phyloP scores from a whole-genome alignment of 768 basidiomycete species.

The Lactarius trivialis region DNA sequence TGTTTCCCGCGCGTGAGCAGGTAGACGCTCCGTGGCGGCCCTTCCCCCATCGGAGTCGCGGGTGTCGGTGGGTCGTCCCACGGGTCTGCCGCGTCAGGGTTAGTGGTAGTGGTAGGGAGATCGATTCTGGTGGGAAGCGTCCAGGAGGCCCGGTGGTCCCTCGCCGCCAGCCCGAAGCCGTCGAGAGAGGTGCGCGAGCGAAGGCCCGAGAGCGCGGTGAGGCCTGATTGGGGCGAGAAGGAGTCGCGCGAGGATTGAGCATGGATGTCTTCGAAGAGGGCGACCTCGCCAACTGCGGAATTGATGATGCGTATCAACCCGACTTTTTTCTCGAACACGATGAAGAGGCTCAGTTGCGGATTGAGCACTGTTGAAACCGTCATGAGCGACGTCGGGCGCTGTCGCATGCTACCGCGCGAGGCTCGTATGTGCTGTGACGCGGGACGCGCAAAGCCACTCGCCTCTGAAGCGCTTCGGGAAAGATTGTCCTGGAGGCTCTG shows the following conservation, averaged over 20 bases:
- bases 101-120: conserved; percentile 31
- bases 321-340: conserved; percentile 83
- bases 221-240: conserved; percentile 26
- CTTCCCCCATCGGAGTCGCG: conserved; percentile 24
- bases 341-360: conserved; percentile 71
- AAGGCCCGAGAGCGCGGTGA: conserved; percentile 24
- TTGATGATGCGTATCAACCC: conserved; percentile 76
- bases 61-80: background rate
- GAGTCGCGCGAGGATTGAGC: conserved; percentile 12
- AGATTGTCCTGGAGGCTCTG: conserved; percentile 53
- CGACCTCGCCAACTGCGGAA: conserved; percentile 74
- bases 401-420: conserved; percentile 3
- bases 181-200: conserved; percentile 42
- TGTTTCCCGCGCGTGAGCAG: conserved; percentile 63
- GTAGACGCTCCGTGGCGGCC: conserved; percentile 43
- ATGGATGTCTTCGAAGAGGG: conserved; percentile 43
- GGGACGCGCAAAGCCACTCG: conserved; percentile 25
- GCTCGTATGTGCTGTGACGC: conserved; percentile 16
- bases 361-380: conserved; percentile 48
- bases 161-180: conserved; percentile 35
- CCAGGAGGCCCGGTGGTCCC: conserved; percentile 41
- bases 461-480: conserved; percentile 39
- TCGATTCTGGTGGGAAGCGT: conserved; percentile 43
- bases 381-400: conserved; percentile 2
- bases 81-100: background rate